Conservation (phyloP, 257 asterid genomes). For the Primulina huaijiensis region DNA sequence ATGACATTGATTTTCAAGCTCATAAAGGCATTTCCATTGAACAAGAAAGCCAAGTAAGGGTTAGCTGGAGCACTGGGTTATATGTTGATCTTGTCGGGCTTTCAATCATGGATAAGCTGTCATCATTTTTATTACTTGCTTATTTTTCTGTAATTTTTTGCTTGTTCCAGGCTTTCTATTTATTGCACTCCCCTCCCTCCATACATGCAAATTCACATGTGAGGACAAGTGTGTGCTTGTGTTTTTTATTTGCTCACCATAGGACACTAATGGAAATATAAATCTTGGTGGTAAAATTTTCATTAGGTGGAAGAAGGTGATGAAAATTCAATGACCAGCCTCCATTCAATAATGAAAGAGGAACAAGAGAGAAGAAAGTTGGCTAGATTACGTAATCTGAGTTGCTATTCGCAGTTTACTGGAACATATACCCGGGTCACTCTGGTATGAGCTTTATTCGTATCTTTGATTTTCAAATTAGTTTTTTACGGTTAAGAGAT, state of each 20-base stretch:
- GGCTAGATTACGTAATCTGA: slow-evolving; percentile 46
- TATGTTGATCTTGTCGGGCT: too few relatives aligned
- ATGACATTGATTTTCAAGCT: too few relatives aligned
- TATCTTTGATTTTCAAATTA: slow-evolving; percentile 12
- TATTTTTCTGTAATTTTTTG: too few relatives aligned
- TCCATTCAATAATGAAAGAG: slow-evolving; percentile 67
- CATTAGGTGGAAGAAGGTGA: slow-evolving; percentile 63
- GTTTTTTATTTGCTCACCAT: slow-evolving; percentile 21
- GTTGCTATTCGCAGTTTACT: slow-evolving; percentile 66
- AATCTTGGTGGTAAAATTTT: slow-evolving; percentile 21
- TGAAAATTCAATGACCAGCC: slow-evolving; percentile 48
- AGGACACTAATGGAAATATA: slow-evolving; percentile 1
- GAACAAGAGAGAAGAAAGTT: slow-evolving; percentile 66
- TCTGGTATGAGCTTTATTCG: slow-evolving; percentile 50
- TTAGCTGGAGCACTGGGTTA: too few relatives aligned
- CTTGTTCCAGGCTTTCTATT: too few relatives aligned
- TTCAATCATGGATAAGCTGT: too few relatives aligned
- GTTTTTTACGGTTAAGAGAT: slow-evolving; percentile 13
- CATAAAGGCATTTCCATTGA: too few relatives aligned
- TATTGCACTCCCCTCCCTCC: neutral
- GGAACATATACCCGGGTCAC: slow-evolving; percentile 85
- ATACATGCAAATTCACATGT: neutral
- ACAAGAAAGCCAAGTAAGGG: too few relatives aligned
- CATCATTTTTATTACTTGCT: too few relatives aligned
- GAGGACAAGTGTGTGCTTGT: slow-evolving; percentile 1